phyloP scores from a whole-genome alignment of 1,284 basidiomycete genomes.

The Moesziomyces parantarcticus region DNA sequence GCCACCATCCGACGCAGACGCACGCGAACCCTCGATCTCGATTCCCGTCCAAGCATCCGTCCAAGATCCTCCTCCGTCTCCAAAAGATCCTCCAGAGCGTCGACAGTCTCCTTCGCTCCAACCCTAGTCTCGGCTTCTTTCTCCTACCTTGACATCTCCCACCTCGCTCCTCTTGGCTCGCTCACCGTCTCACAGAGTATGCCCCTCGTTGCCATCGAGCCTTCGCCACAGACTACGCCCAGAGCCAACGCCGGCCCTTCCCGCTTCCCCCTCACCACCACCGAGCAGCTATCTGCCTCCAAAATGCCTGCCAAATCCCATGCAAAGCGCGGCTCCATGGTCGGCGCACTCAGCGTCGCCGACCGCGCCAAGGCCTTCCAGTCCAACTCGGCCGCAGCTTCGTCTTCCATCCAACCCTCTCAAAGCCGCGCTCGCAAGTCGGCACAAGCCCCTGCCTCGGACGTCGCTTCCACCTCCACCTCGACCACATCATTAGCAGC shows the following conservation, averaged over 20 bases:
- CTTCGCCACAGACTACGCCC: constrained; percentile 7
- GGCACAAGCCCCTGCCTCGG: background rate
- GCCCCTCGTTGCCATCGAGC: background rate
- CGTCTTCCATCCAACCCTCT: background rate
- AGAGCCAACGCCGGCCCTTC: constrained; percentile 8
- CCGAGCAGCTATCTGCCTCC: background rate
- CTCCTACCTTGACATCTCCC: background rate
- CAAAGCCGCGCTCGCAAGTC: constrained; percentile 4
- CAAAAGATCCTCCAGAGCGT: background rate
- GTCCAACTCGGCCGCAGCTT: background rate
- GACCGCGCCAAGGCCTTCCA: constrained; percentile 33
- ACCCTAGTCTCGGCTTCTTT: background rate
- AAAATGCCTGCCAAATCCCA: constrained; percentile 11
- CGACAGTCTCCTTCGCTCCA: background rate
- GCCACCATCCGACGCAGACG: constrained; percentile 12
- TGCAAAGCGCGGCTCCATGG: constrained; percentile 27
- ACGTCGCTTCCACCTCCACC: constrained; percentile 2
- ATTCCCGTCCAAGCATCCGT: constrained; percentile 4
- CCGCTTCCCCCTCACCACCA: background rate
- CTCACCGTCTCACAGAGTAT: background rate
- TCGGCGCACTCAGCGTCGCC: constrained; percentile 23
- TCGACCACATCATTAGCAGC: constrained; percentile 1
- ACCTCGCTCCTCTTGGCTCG: constrained; percentile 1
- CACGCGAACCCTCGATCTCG: constrained; percentile 15
- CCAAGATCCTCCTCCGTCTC: constrained; percentile 19